Percentiles rank a stretch among this genome's conserved stretches.
Conservation (phyloP, 169 alveolate genomes). For the Amoebophrya sp. region DNA sequence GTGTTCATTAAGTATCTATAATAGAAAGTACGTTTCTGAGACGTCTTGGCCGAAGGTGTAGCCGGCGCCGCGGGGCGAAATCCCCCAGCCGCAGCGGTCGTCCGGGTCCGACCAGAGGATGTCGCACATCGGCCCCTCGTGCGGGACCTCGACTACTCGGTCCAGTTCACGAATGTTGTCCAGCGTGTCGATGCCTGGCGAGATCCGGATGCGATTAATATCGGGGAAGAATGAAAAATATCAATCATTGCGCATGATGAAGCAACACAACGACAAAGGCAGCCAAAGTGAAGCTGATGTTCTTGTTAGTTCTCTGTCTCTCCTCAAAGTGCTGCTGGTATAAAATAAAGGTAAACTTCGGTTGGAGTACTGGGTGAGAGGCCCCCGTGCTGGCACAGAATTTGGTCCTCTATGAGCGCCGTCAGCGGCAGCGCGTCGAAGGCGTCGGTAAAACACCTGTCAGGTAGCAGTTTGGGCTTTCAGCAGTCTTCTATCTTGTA, state of each 20-base stretch:
- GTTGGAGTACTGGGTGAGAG: slow-evolving; percentile 67
- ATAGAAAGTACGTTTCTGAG: slow-evolving; percentile 46
- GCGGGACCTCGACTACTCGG: slow-evolving; percentile 89
- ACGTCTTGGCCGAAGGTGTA: slow-evolving; percentile 97
- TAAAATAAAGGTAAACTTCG: not conserved
- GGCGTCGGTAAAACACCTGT: slow-evolving; percentile 78
- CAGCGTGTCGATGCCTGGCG: slow-evolving; percentile 41
- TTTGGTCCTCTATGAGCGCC: slow-evolving; percentile 85
- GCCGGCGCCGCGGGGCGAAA: slow-evolving; percentile 99
- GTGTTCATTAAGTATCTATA: too few relatives aligned
- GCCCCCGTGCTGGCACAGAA: slow-evolving; percentile 98
- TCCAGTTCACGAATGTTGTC: slow-evolving; percentile 38
- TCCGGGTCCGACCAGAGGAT: slow-evolving; percentile 99
- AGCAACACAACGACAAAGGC: too few relatives aligned
- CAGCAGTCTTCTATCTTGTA: too few relatives aligned
- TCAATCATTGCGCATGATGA: too few relatives aligned
- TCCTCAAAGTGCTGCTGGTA: too few relatives aligned
- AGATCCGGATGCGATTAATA: too few relatives aligned
- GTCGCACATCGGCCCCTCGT: slow-evolving; percentile 99
- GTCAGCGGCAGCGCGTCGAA: slow-evolving; percentile 94
- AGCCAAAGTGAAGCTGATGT: too few relatives aligned
- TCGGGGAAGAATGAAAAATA: too few relatives aligned
- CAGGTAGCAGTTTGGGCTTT: too few relatives aligned
- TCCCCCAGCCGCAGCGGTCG: slow-evolving; percentile 92
- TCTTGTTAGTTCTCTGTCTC: too few relatives aligned